Base-by-base conservation (phyloP, 306 rosid species). In the Pyrus betulifolia region DNA sequence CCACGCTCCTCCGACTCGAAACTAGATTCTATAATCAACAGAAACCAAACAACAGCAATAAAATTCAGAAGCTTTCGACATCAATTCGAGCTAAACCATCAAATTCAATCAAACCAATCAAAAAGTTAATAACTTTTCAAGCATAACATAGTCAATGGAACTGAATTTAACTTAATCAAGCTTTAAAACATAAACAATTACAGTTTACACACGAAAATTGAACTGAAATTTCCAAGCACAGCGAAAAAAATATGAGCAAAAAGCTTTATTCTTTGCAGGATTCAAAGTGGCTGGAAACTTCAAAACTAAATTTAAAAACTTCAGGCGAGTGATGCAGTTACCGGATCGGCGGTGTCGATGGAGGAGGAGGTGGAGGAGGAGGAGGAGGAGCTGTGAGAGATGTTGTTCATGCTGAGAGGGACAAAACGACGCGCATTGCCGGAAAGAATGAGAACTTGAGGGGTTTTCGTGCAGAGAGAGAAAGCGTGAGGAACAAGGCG, bases 301-400 rank as follows among this genome's bases (percentile, higher is more conserved):
- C 45, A 64, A 64, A 31, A 66, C 51, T 38, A 9, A 30, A 28
- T n/a, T 14, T 15, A 28, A 21, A 66, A 66, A 21, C 13, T 21
- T 66, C 51, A 35, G n/a, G 46, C 22, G 52, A 74, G 82, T 22
- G 44, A 49, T 58, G 19, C 65, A 54, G 23, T 38, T 74, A 89
- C 93, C 91, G 86, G 96, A 82, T 89, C 84, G 72, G 82, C 82
- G 74, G 88, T 61, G 77, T 81, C 74, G 54, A 81, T 28, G 71
- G 93, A 86, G 63, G 81, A 87, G 33, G 93, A 86, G 59, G 86
- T 1, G 55, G 55, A 84, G 46, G 87, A 1, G 55, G 25, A n/a
- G n/a, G 55, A 81, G 49, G 87, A 87, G 77, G 69, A 76, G 81
- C 92, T 70, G 51, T 76, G 91, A 65, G 97, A 88, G 70, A 86